Evolutionary conservation across 2,329 filamentous ascomycete species (phyloP), one percentile per base, ranked within the genome.

Genomic region (Fusarium chuoi): DNA sequence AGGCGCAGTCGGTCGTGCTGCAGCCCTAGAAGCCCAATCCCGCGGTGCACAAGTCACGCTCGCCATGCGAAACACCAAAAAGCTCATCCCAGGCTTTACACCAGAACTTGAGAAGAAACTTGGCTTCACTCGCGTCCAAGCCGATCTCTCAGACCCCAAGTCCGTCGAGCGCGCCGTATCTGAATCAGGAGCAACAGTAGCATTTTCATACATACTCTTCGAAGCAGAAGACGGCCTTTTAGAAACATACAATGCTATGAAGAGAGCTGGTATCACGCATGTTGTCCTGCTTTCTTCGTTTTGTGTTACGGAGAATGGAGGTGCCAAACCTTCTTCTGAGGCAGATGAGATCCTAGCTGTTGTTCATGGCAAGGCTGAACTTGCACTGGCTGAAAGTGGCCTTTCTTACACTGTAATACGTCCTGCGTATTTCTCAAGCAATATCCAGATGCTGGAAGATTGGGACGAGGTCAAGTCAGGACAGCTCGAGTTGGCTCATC

Each of bases 201-300:
- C 68, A 3, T 72, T 72, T 10, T 60, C 68, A 5, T 72, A 72
- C 9, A 69, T 64, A 15, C 36, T 72, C 13, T 52, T 55, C 13
- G 17, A 62, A 22, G 57, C 44, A 13, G 20, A 68, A 6, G 69
- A 72, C 12, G 63, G 69, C 0, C 20, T 72, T 1, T 20, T 51
- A 1, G 52, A 33, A 17, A 72, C 69, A 1, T 63, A 59, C 20
- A 41, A 26, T 0, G 69, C 69, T 3, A 72, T 69, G 63, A 72
- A 60, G 13, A 55, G 17, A 4, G 57, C 68, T 22, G 69, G 69
- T 3, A 51, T 72, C 15, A 39, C 24, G 6, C 68, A 72, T 14
- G 36, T 72, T 8, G 36, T 72, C 1, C 39, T 72, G 3, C 57
- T 72, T 0, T 72, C 63, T 6, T 68, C 68, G 1, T 68, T 48